phyloP scores from a whole-genome alignment of 2,329 filamentous ascomycete species.

The Pseudocercospora fuligena region DNA sequence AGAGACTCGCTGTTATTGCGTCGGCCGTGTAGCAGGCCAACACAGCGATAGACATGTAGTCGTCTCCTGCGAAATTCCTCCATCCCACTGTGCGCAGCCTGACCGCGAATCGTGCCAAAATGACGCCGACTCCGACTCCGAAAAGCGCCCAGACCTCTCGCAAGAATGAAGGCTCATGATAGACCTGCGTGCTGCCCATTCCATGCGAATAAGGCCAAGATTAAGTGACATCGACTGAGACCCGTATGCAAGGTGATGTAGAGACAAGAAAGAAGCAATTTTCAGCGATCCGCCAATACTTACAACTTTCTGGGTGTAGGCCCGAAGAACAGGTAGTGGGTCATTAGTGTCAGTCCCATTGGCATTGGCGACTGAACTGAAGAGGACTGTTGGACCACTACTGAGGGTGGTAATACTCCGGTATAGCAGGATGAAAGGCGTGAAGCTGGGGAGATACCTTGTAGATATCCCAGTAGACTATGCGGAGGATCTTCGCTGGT shows the following conservation, averaged over 20 bases:
- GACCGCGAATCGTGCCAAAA: slow-evolving; percentile 44
- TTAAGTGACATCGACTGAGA: background rate
- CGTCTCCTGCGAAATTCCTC: slow-evolving; percentile 47
- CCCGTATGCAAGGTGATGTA: slow-evolving; percentile 1
- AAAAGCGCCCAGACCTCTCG: slow-evolving; percentile 37
- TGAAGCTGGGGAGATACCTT: slow-evolving; percentile 1
- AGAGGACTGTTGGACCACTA: background rate
- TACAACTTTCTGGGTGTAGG: background rate
- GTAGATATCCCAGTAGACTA: background rate
- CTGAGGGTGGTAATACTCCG: slow-evolving; percentile 1
- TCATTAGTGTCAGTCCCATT: background rate
- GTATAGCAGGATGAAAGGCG: background rate
- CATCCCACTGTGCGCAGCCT: slow-evolving; percentile 46
- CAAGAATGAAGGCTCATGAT: slow-evolving; percentile 30
- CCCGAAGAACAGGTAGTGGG: background rate
- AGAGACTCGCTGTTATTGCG: slow-evolving; percentile 40
- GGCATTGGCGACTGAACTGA: background rate
- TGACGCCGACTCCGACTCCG: slow-evolving; percentile 39
- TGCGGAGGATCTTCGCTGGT: slow-evolving; percentile 11
- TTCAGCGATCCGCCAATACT: background rate
- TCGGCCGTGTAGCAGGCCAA: slow-evolving; percentile 44
- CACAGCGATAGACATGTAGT: slow-evolving; percentile 45
- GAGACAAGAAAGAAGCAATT: background rate
- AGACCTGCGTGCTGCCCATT: slow-evolving; percentile 31
- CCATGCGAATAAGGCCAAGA: slow-evolving; percentile 7